Base-by-base conservation (phyloP, 1,284 basidiomycete genomes). In the Rhizopogon hawkerae region DNA sequence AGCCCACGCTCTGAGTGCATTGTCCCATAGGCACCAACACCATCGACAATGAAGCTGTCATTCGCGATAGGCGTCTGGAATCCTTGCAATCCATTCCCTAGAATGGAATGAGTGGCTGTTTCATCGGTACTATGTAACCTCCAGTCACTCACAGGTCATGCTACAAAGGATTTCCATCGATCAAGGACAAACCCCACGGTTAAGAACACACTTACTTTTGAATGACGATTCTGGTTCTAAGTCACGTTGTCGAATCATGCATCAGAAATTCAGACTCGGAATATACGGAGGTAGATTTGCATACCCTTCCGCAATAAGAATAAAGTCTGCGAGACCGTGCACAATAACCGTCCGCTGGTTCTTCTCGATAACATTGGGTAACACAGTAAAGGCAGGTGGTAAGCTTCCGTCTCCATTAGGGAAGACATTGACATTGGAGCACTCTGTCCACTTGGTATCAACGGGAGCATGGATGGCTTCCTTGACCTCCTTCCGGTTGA, bases 281-380 rank as follows among this genome's bases (percentile, higher is more conserved):
- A 31, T 10, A 31, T 4, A 31, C 29, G 23, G 3, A 48, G 18
- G 21, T 36, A 21, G 26, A 48, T 16, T 23, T 33, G 10, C 29
- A 4, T 31, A 31, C 80, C 85, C 85, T 56, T 85, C 81, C 5
- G 84, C 78, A 46, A 87, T 85, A 37, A 85, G 66, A 53, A 83
- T 73, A 56, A 77, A 87, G 62, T 88, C 85, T 1, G 77, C 81
- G 45, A 85, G 67, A 0, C 87, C 87, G 53, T 89, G 85, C 3
- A 79, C 73, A 51, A 89, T 79, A 8, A 89, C 81, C 2, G 74
- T 77, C 44, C 84, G 72, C 51, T 78, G 71, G 62, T 74, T 87
- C 69, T 83, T 85, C 66, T 88, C 84, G 52, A 89, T 87, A 37
- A 85, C 84, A 53, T 69, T 81, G 2, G 85, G 82, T 8, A 88